Base-by-base conservation (phyloP, 371 early-diverging fungal genomes). In the Capillidium rhysosporum region DNA sequence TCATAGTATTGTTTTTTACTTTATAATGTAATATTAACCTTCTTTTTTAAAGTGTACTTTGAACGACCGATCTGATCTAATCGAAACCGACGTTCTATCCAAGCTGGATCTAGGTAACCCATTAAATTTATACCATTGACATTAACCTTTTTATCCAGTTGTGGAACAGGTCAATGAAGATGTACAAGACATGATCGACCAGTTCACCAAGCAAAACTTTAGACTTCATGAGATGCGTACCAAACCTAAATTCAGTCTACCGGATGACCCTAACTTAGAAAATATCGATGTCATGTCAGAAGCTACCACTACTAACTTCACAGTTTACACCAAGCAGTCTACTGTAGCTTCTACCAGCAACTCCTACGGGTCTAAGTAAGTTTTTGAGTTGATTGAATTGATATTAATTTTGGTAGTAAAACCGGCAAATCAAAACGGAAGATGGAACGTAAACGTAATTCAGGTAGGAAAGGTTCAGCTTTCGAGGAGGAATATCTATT, bases 211-310 rank as follows among this genome's bases (percentile, higher is more conserved):
- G 52, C 80, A 80, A 59, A 70, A 59, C 7, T 59, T 61, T 31
- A 66, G 80, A 46, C 57, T 80, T 56, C 64, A 67, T 25, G 80
- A 80, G 54, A 59, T 80, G 18, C 69, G 73, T 28, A 23, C 29
- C 10, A 56, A 45, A 25, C 51, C 51, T 18, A 43, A 14, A 14
- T 21, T 28, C 34, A 67, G 64, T 39, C 52, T 70, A 55, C 64
- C 70, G 1, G 71, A 70, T 14, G 82, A 81, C 49, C 80, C 75
- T 41, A 56, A 71, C 29, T 56, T 79, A 24, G 89, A 89, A 56
- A 80, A 85, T 57, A 74, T 90, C n/a, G 95, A 94, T 57, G 77
- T 88, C 73, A 80, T 88, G 69, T 88, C 89, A 0, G 92, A 91
- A 57, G 89, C 92, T 0, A 83, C 89, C 0, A 86, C 89, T 12